phyloP scores from a whole-genome alignment of 768 basidiomycete genomes.

The Auricularia sp. region DNA sequence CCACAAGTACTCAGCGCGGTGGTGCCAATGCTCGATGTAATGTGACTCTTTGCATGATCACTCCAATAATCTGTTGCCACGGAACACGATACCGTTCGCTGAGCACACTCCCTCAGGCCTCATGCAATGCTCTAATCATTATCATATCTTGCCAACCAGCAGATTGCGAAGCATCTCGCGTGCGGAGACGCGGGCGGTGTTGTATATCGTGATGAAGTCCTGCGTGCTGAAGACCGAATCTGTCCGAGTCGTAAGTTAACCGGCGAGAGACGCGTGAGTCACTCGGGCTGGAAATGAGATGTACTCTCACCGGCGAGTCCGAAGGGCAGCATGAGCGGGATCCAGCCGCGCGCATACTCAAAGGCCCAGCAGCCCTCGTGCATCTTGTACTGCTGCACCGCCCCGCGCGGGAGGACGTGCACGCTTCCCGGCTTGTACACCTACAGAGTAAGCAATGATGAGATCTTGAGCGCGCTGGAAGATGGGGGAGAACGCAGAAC shows the following conservation, averaged over 20 bases:
- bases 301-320: slow-evolving; percentile 37
- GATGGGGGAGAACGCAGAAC: too few relatives aligned
- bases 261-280: too few relatives aligned
- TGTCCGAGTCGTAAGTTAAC: slow-evolving; percentile 21
- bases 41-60: too few relatives aligned
- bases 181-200: slow-evolving; percentile 66
- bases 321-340: slow-evolving; percentile 92
- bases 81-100: too few relatives aligned
- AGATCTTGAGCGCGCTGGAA: too few relatives aligned
- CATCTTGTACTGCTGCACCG: slow-evolving; percentile 96
- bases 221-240: slow-evolving; percentile 83
- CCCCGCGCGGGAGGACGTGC: slow-evolving; percentile 73
- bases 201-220: slow-evolving; percentile 75
- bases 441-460: slow-evolving; percentile 11
- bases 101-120: too few relatives aligned
- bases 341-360: slow-evolving; percentile 95
- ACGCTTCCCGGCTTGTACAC: slow-evolving; percentile 76
- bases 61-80: too few relatives aligned
- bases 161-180: slow-evolving; percentile 80
- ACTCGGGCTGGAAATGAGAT: too few relatives aligned
- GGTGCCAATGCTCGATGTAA: too few relatives aligned
- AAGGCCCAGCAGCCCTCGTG: slow-evolving; percentile 92
- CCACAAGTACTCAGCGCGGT: too few relatives aligned
- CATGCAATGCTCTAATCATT: background rate
- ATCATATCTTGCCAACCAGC: slow-evolving; percentile 73